Base-by-base conservation (phyloP, 2,329 filamentous ascomycete species). In the Didymella sp. region DNA sequence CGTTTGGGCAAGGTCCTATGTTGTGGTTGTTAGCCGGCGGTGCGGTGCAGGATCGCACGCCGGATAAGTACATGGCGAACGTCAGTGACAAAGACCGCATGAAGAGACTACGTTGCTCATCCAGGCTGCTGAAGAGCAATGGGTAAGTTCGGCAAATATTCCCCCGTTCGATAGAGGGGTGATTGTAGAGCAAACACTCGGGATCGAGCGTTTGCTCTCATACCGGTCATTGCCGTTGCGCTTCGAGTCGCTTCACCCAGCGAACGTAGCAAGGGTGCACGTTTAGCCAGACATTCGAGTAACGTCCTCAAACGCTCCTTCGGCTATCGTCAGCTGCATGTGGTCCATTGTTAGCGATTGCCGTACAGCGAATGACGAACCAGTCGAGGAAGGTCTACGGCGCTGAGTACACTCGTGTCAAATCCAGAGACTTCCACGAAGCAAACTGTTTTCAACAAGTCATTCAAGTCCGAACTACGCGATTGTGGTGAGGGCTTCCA, bases 281-380 rank as follows among this genome's bases (percentile, higher is more conserved):
- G 28, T 51, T 51, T 51, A 51, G 37, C 43, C 48, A 47, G 53
- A 30, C 9, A 7, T 44, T 51, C 22, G 11, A 43, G 24, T 33
- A 21, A 35, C 33, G 25, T 56, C 11, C 28, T 38, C 47, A 43
- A 47, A 48, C 13, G 30, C 40, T 28, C 43, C 13, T 15, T 25
- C 43, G 37, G 53, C 47, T 42, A 57, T 48, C 15, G 54, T 48
- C 54, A 57, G 54, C 47, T 57, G 48, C 42, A 46, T 25, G 41
- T 15, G 15, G 15, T 35, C 19, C 42, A 48, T 44, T 35, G 37
- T 56, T 30, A 41, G 47, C 37, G 30, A 22, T 27, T 38, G 37
- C 37, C 21, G 43, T 21, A 17, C 30, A 41, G 38, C 22, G n/a
- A 12, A n/a, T 11, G 6, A 24, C 6, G 13, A 41, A 24, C 2